Evolutionary conservation across 1,284 basidiomycete species (phyloP), one percentile per base, ranked within the genome.

Genomic region (Salmacisia buchloeana): DNA sequence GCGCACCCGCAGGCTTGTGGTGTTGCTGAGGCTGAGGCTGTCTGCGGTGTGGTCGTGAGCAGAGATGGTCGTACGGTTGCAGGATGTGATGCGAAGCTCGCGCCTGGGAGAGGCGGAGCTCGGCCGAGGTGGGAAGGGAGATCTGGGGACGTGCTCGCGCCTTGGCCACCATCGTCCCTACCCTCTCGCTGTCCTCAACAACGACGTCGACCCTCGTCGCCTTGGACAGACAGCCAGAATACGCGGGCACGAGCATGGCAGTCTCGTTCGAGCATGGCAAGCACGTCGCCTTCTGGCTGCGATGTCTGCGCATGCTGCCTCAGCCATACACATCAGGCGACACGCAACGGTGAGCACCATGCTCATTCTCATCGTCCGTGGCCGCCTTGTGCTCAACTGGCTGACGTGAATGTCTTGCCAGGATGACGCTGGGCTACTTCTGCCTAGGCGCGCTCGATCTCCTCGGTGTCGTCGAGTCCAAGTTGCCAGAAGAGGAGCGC

Each of bases 351-450:
- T 71, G 45, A 35, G 63, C 12, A 23, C 25, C n/a, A 15, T 49
- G 25, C 23, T 23, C 13, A n/a, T 46, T 38, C 36, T 35, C 39
- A 45, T n/a, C 15, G 15, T 21, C 6, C 2, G 25, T 59, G 7
- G 6, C 13, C 57, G 23, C 18, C 43, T 59, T 33, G 23, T 23
- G 6, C 43, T 35, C 6, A 27, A n/a, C n/a, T n/a, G n/a, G n/a
- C n/a, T n/a, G n/a, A n/a, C n/a, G n/a, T n/a, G n/a, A n/a, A n/a
- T n/a, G n/a, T n/a, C n/a, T n/a, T 45, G 7, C 23, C 56, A 71
- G 71, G 9, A 74, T 79, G 71, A 76, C 77, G 2, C 58, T 79
- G 7, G 76, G 64, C 35, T 78, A 73, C 58, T 79, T 79, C 62
- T 75, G 73, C 15, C 58, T 79, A 1, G 61, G 71, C 5, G 73